These are phyloP conservation scores for Candida adriatica DNA, from an alignment of 805 yeast species.

Conservation along the genomic window DNA sequence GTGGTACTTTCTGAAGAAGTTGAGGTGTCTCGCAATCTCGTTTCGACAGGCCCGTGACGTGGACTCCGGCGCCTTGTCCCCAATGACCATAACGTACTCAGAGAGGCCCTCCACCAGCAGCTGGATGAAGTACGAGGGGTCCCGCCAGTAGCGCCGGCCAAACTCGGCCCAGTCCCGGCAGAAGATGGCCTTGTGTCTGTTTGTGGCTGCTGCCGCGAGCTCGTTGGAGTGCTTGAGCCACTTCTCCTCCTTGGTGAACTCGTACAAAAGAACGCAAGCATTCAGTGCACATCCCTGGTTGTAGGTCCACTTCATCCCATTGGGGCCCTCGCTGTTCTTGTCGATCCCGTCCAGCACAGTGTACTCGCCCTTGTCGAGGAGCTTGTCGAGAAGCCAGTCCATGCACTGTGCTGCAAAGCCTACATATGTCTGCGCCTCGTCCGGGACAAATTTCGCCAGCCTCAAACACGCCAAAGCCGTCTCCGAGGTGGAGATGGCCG, in stretches of 20 bases:
- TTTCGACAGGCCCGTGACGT: slow-evolving; percentile 24
- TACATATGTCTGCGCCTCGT: slow-evolving; percentile 39
- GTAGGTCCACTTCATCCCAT: slow-evolving; percentile 56
- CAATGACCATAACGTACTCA: slow-evolving; percentile 47
- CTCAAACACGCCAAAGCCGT: slow-evolving; percentile 56
- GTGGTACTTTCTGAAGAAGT: slow-evolving; percentile 49
- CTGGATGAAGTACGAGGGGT: slow-evolving; percentile 56
- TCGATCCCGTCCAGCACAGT: slow-evolving; percentile 56
- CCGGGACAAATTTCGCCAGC: slow-evolving; percentile 45
- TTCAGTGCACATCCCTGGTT: slow-evolving; percentile 62
- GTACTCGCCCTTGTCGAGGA: slow-evolving; percentile 48
- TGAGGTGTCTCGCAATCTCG: slow-evolving; percentile 47
- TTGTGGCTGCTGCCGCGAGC: slow-evolving; percentile 49
- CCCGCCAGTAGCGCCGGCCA: slow-evolving; percentile 56
- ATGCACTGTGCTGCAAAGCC: slow-evolving; percentile 54
- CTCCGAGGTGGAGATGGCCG: slow-evolving; percentile 64
- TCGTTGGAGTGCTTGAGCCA: slow-evolving; percentile 33
- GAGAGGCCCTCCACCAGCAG: slow-evolving; percentile 61
- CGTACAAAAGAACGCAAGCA: slow-evolving; percentile 43
- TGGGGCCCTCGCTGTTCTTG: slow-evolving; percentile 31
- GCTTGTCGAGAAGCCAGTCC: slow-evolving; percentile 46
- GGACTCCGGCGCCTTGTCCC: slow-evolving; percentile 33
- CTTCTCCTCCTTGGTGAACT: slow-evolving; percentile 40
- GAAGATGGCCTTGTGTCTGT: slow-evolving; percentile 48
- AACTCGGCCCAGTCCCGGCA: slow-evolving; percentile 48